Conservation (phyloP, 1,139 yeast species). For the Hansenula lynferdii region DNA sequence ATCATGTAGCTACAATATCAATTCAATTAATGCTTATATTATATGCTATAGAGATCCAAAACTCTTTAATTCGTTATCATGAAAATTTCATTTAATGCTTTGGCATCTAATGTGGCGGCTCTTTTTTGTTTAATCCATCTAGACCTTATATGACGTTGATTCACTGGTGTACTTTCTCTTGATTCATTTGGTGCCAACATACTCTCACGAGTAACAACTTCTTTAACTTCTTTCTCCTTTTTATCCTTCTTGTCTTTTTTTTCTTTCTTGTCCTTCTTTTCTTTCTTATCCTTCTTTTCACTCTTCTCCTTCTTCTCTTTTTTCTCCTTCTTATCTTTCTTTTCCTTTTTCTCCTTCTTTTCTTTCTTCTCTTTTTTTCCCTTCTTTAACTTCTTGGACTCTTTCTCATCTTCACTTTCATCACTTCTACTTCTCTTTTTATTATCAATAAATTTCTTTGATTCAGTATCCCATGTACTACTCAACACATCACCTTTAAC, state of each 20-base stretch:
- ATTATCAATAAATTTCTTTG: constrained; percentile 31
- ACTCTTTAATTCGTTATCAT: constrained; percentile 56
- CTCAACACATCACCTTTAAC: constrained; percentile 77
- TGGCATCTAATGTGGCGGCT: constrained; percentile 85
- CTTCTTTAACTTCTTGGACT: constrained; percentile 15
- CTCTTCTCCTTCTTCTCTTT: constrained; percentile 24
- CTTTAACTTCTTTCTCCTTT: constrained; percentile 24
- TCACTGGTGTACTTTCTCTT: constrained; percentile 28
- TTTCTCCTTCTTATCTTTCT: constrained; percentile 20
- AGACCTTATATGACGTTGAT: constrained; percentile 39
- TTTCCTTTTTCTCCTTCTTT: constrained; percentile 29
- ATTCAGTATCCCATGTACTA: constrained; percentile 80
- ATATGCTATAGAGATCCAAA: not conserved
- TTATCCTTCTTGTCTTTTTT: constrained; percentile 18
- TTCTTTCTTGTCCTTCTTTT: constrained; percentile 20
- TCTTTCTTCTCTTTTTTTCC: constrained; percentile 26
- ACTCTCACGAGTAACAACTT: constrained; percentile 32
- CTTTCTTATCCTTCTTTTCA: constrained; percentile 17
- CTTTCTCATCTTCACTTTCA: constrained; percentile 14
- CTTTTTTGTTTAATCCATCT: constrained; percentile 85
- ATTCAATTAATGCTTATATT: not conserved
- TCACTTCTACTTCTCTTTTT: constrained; percentile 18
- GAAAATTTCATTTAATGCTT: constrained; percentile 86
- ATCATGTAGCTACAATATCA: not conserved
- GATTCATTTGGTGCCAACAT: constrained; percentile 34